Evolutionary conservation across 805 yeast genomes (phyloP).

Genomic region (Scheffersomyces lignosus): DNA sequence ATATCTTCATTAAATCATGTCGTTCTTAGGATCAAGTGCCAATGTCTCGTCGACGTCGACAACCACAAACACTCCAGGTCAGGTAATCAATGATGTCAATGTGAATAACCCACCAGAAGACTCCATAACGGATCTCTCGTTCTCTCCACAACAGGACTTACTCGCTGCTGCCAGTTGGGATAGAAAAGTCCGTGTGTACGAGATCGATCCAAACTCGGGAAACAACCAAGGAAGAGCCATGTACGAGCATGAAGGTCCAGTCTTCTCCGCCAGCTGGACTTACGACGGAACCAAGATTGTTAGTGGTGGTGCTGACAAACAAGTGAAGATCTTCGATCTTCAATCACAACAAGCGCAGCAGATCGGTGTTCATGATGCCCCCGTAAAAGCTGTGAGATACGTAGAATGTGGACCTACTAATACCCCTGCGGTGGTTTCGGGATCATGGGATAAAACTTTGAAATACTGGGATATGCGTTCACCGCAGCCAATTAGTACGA

Average conservation of each 20-base stretch:
- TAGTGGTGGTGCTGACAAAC: conserved; percentile 90
- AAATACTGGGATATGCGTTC: conserved; percentile 94
- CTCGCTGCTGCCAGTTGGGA: conserved; percentile 92
- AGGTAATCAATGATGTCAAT: conserved; percentile 66
- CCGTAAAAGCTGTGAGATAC: conserved; percentile 71
- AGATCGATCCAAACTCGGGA: conserved; percentile 69
- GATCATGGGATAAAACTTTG: conserved; percentile 95
- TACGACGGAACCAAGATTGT: conserved; percentile 83
- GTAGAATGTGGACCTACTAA: conserved; percentile 86
- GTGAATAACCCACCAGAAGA: conserved; percentile 89
- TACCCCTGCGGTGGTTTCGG: conserved; percentile 80
- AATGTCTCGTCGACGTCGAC: conserved; percentile 15
- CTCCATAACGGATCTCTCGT: conserved; percentile 77
- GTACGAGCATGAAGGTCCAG: conserved; percentile 89
- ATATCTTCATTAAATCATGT: too few relatives aligned
- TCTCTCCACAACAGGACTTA: conserved; percentile 83
- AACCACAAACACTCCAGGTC: conserved; percentile 42
- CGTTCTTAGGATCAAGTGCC: conserved; percentile 31
- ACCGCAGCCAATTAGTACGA: conserved; percentile 76
- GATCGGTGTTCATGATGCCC: conserved; percentile 81
- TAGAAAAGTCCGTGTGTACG: conserved; percentile 89
- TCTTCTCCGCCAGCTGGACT: conserved; percentile 78
- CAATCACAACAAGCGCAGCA: conserved; percentile 80
- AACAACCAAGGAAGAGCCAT: conserved; percentile 84
- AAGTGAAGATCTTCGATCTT: conserved; percentile 79